Evolutionary conservation across 257 asterid genomes (phyloP).

Genomic region (Scutellaria barbata): DNA sequence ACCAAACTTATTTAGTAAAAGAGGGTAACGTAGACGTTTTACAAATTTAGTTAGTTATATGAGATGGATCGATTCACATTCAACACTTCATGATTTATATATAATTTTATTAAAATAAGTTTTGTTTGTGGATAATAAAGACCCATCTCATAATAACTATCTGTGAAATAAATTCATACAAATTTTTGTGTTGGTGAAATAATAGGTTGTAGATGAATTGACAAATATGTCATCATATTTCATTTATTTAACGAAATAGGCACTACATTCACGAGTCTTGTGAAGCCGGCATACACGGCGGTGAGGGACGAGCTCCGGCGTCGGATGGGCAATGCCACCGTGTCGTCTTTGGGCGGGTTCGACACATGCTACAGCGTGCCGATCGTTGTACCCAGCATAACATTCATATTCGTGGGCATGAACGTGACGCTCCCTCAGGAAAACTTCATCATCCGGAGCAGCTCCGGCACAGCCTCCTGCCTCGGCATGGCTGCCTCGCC

Average conservation of each 20-base stretch:
- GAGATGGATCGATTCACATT: too few species aligned
- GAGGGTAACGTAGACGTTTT: too few species aligned
- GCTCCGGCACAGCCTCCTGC: constrained; percentile 59
- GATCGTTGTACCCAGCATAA: constrained; percentile 47
- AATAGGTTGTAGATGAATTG: not conserved
- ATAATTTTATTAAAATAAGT: too few species aligned
- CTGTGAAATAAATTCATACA: too few species aligned
- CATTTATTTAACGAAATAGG: constrained; percentile 33
- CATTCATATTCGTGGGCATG: constrained; percentile 60
- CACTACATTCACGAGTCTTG: constrained; percentile 58
- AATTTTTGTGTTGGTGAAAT: too few species aligned
- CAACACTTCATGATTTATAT: too few species aligned
- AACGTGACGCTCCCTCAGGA: constrained; percentile 59
- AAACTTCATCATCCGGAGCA: constrained; percentile 63
- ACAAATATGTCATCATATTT: not conserved
- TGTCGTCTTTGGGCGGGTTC: constrained; percentile 61
- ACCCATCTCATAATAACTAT: too few species aligned
- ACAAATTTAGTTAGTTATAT: too few species aligned
- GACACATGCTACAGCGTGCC: constrained; percentile 71
- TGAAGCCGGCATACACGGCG: constrained; percentile 58
- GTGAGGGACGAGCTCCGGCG: constrained; percentile 66
- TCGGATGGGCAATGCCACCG: constrained; percentile 54
- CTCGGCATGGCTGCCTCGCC: constrained; percentile 86
- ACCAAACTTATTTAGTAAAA: not conserved
- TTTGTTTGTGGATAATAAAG: too few species aligned